phyloP scores from a whole-genome alignment of 805 yeast genomes.

The Diddensiella caesifluorescens region DNA sequence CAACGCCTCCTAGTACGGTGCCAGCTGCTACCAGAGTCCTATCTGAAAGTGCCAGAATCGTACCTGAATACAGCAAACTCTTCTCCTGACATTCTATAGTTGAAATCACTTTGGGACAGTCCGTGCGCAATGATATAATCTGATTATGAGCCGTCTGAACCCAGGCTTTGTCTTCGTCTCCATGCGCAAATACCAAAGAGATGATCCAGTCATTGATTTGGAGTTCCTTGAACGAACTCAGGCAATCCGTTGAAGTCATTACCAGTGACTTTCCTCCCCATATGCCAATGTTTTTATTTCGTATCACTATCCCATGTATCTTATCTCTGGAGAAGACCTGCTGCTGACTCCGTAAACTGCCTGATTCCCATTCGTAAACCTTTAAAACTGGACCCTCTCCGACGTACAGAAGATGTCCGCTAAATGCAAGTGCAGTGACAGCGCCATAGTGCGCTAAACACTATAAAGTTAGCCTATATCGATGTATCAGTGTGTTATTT shows the following conservation, averaged over 20 bases:
- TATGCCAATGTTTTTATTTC: slow-evolving; percentile 35
- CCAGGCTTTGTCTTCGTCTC: slow-evolving; percentile 35
- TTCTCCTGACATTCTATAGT: slow-evolving; percentile 55
- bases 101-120: slow-evolving; percentile 26
- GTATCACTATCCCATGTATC: slow-evolving; percentile 63
- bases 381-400: slow-evolving; percentile 71
- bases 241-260: slow-evolving; percentile 32
- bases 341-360: slow-evolving; percentile 35
- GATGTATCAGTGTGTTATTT: too few relatives aligned
- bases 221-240: slow-evolving; percentile 26
- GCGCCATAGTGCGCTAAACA: slow-evolving; percentile 42
- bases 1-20: slow-evolving; percentile 84
- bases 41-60: slow-evolving; percentile 43
- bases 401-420: slow-evolving; percentile 40
- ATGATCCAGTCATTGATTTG: slow-evolving; percentile 74
- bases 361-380: slow-evolving; percentile 43
- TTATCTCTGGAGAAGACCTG: slow-evolving; percentile 65
- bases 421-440: slow-evolving; percentile 54
- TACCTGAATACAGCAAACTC: slow-evolving; percentile 84
- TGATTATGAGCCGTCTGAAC: slow-evolving; percentile 78
- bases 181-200: slow-evolving; percentile 46
- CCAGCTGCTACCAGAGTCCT: slow-evolving; percentile 72
- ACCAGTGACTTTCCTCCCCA: slow-evolving; percentile 74
- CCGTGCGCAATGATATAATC: slow-evolving; percentile 39
- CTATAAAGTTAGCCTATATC: too few relatives aligned